phyloP scores from a whole-genome alignment of 345 rosid species.

The Limnanthes douglasii region DNA sequence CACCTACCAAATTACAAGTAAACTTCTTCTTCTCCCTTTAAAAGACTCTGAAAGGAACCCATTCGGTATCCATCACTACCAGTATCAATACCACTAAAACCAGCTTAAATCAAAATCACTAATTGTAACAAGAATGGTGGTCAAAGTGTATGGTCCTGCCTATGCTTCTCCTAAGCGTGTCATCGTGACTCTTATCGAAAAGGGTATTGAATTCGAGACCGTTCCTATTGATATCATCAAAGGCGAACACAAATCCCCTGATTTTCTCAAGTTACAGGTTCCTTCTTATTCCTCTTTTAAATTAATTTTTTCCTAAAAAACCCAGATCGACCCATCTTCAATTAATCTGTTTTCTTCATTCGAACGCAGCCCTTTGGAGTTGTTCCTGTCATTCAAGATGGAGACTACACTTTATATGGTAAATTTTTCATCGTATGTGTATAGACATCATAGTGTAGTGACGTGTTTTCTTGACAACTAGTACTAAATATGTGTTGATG shows the following conservation, averaged over 20 bases:
- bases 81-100: no score
- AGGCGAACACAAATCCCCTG: slow-evolving; percentile 45
- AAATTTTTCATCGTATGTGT: background rate
- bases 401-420: slow-evolving; percentile 31
- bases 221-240: slow-evolving; percentile 42
- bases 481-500: background rate
- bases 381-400: slow-evolving; percentile 56
- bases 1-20: no score
- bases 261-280: slow-evolving; percentile 51
- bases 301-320: background rate
- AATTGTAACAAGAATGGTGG: slow-evolving; percentile 47
- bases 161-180: slow-evolving; percentile 42
- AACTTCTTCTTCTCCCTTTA: no score
- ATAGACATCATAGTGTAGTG: background rate
- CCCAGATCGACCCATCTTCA: background rate
- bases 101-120: no score
- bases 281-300: background rate
- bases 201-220: slow-evolving; percentile 41
- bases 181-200: slow-evolving; percentile 28
- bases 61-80: no score
- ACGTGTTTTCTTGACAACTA: background rate
- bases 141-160: slow-evolving; percentile 46
- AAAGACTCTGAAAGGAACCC: no score
- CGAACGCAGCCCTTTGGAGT: slow-evolving; percentile 51
- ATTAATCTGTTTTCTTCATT: background rate